Evolutionary conservation across 352 stramenopile species (phyloP).

Genomic region (Blastocystis sp.): DNA sequence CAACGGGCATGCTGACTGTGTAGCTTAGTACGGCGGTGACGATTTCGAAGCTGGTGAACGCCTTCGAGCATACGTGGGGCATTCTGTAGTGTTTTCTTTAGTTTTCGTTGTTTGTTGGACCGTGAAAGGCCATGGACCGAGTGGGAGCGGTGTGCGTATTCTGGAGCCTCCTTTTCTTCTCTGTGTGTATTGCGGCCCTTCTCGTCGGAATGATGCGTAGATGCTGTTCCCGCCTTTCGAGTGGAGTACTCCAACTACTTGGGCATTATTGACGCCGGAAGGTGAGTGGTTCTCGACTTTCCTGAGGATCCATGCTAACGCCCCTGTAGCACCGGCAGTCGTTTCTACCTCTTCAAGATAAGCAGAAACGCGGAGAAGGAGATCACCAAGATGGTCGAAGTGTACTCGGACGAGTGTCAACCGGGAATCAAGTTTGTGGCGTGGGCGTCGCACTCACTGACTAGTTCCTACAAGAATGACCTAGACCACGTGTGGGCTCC

Average conservation of each 20-base stretch:
- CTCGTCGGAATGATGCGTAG: background rate
- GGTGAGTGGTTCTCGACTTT: background rate
- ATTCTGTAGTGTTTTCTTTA: conserved; percentile 85
- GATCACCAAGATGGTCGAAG: conserved; percentile 40
- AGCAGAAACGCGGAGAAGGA: conserved; percentile 20
- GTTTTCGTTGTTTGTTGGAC: background rate
- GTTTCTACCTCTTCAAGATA: conserved; percentile 50
- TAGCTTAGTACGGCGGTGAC: conserved; percentile 90
- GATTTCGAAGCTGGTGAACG: conserved; percentile 90
- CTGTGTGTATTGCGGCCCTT: background rate
- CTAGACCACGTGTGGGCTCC: conserved; percentile 35
- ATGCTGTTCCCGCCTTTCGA: conserved; percentile 19
- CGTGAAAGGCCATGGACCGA: background rate
- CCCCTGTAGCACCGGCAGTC: conserved; percentile 52
- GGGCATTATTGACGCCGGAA: conserved; percentile 54
- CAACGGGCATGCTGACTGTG: background rate
- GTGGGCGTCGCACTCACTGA: background rate
- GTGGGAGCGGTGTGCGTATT: background rate
- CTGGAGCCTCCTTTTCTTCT: background rate
- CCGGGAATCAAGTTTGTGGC: conserved; percentile 39
- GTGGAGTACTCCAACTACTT: conserved; percentile 27
- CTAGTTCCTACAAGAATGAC: conserved; percentile 28
- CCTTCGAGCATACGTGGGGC: conserved; percentile 95
- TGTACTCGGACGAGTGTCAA: conserved; percentile 50
- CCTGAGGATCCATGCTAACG: background rate